These are phyloP conservation scores for Madurella mycetomatis DNA, from an alignment of 2,329 filamentous ascomycete genomes.

Conservation along the genomic window DNA sequence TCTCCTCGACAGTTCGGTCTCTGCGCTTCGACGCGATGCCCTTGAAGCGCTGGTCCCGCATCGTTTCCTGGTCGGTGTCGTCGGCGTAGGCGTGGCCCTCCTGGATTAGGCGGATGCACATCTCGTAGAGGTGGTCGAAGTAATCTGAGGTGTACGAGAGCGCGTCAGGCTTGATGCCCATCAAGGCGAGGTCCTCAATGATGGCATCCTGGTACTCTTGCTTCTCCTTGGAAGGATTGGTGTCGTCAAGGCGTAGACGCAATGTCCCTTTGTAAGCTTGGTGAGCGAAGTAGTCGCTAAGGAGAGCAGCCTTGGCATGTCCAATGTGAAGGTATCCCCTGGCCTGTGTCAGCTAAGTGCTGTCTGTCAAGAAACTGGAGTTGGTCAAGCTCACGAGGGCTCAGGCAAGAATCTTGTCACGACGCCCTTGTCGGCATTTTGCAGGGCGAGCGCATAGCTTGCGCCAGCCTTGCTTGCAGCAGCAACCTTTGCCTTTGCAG, in stretches of 20 bases:
- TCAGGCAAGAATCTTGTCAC: slow-evolving; percentile 91
- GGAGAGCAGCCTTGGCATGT: slow-evolving; percentile 67
- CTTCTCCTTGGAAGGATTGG: slow-evolving; percentile 96
- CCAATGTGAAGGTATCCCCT: slow-evolving; percentile 89
- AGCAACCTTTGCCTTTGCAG: slow-evolving; percentile 64
- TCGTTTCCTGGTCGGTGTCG: slow-evolving; percentile 84
- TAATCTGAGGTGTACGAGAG: slow-evolving; percentile 92
- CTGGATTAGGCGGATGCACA: slow-evolving; percentile 78
- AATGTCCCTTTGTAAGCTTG: slow-evolving; percentile 88
- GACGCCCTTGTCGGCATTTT: slow-evolving; percentile 81
- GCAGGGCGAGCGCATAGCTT: slow-evolving; percentile 83
- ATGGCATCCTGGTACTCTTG: slow-evolving; percentile 94
- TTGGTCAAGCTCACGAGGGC: slow-evolving; percentile 62
- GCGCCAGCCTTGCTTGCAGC: slow-evolving; percentile 71
- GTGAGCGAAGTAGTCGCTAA: slow-evolving; percentile 97
- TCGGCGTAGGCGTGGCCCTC: slow-evolving; percentile 89
- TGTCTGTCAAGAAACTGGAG: slow-evolving; percentile 12
- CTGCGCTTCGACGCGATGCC: slow-evolving; percentile 78
- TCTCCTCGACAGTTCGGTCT: slow-evolving; percentile 76
- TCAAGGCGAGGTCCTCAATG: slow-evolving; percentile 80
- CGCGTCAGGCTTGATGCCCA: slow-evolving; percentile 86
- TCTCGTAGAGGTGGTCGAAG: slow-evolving; percentile 87
- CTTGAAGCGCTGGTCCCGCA: slow-evolving; percentile 79
- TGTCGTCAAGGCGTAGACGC: slow-evolving; percentile 91
- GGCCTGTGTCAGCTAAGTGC: slow-evolving; percentile 8